A percentile compares a stretch with the other conserved stretches of the same genome.
phyloP scores from a whole-genome alignment of 2,329 filamentous ascomycete species.

The Herpotrichia juniperi region DNA sequence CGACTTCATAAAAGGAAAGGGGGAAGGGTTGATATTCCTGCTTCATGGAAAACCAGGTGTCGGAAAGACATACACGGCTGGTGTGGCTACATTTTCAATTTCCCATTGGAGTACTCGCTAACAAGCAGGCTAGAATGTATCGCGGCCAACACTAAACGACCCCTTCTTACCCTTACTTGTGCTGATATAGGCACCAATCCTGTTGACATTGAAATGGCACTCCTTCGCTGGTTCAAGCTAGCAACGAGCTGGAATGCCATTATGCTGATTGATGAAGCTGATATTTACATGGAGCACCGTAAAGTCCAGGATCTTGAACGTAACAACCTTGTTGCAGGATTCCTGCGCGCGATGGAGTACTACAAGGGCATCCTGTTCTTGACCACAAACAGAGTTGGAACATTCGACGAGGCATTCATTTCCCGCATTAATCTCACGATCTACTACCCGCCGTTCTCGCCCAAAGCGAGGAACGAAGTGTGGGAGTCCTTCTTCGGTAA shows the following conservation, averaged over 20 bases:
- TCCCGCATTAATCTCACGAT: constrained; percentile 83
- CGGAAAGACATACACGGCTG: constrained; percentile 31
- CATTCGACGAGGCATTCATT: constrained; percentile 88
- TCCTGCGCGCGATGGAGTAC: constrained; percentile 46
- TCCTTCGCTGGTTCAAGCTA: constrained; percentile 20
- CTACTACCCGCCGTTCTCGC: constrained; percentile 59
- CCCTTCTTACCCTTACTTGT: constrained; percentile 20
- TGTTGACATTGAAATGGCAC: constrained; percentile 15
- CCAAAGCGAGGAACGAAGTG: constrained; percentile 18
- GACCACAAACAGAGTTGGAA: constrained; percentile 46
- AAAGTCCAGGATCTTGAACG: constrained; percentile 31
- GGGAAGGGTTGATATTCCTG: constrained; percentile 27
- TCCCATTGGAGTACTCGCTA: background rate
- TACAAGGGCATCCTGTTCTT: constrained; percentile 50
- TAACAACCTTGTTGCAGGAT: constrained; percentile 43
- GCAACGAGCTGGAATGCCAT: constrained; percentile 20
- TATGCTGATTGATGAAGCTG: constrained; percentile 44
- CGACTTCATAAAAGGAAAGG: constrained; percentile 20
- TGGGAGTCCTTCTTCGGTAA: constrained; percentile 34
- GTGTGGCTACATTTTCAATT: too few relatives aligned
- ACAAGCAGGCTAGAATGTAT: constrained; percentile 17
- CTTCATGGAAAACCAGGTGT: constrained; percentile 29
- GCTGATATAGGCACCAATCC: constrained; percentile 24
- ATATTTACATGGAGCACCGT: constrained; percentile 46
- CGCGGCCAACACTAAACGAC: constrained; percentile 18